Base-by-base conservation (phyloP, 768 basidiomycete species). In the Trametes cinnabarina region DNA sequence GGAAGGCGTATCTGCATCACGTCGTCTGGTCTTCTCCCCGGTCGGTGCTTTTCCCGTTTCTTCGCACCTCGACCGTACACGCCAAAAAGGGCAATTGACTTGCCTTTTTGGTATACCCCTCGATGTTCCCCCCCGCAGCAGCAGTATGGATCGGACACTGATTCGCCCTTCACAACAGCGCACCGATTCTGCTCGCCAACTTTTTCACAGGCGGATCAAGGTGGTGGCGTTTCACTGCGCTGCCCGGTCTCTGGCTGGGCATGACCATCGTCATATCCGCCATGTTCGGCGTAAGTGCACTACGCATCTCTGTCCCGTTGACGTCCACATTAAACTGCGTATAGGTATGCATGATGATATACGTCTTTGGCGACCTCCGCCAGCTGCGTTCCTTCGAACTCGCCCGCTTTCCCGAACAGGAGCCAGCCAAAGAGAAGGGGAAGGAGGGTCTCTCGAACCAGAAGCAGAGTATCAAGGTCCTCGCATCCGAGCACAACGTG, bases 341-440 rank as follows among this genome's bases (percentile, higher is more conserved):
- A 5, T 32, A 71, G 79, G 68, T 81, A 11, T 92, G 90, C 67
- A 68, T 91, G 54, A 88, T 88, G 67, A 82, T 92, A 5, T 92
- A 90, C 67, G 67, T 91, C 28, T 90, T 91, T 64, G 90, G 90
- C 8, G 90, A 92, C 70, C 75, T 91, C 19, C 77, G 90, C 8
- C 90, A 92, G 65, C 77, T 92, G 19, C 83, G 86, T 63, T 86
- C 83, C 62, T 90, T 90, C 65, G 90, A 91, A 68, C 82, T 92
- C n/a, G 70, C 82, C 3, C 78, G 88, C 52, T 40, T 58, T 19
- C 51, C 48, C 10, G 51, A 44, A 15, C n/a, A 26, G 20, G 51
- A 48, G 15, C 43, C 47, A 32, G 20, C 6, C 14, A 48, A 60
- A 32, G 26, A 12, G 19, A 44, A 54, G 58, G 20, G 15, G 12